phyloP scores from a whole-genome alignment of 768 basidiomycete species.

The Boletus subparvulus region DNA sequence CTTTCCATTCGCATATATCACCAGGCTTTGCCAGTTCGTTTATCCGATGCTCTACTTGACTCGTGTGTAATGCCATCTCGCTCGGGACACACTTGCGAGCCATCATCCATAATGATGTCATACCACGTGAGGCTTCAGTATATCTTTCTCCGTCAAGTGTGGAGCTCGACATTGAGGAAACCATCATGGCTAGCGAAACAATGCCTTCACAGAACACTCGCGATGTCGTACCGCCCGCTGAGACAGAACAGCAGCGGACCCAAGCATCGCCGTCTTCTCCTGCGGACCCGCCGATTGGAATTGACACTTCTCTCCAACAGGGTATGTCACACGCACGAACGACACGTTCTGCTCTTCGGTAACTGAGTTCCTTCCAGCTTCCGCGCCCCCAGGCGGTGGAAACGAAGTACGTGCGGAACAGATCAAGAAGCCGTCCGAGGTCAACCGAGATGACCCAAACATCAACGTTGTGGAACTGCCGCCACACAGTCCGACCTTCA shows the following conservation, averaged over 20 bases:
- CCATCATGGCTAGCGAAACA: constrained; percentile 7
- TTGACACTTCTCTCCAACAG: constrained; percentile 36
- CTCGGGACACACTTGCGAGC: too few species aligned
- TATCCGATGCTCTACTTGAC: background rate
- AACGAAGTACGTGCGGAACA: constrained; percentile 30
- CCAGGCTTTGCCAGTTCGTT: background rate
- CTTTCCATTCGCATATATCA: background rate
- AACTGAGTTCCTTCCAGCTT: constrained; percentile 24
- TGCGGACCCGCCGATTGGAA: constrained; percentile 25
- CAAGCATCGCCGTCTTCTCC: constrained; percentile 24
- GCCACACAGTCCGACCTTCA: constrained; percentile 46
- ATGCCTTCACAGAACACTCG: background rate
- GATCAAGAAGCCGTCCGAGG: constrained; percentile 28
- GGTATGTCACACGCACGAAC: constrained; percentile 29
- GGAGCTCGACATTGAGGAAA: background rate
- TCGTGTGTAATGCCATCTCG: background rate
- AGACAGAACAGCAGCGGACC: constrained; percentile 2
- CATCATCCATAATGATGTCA: constrained; percentile 18
- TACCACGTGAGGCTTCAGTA: constrained; percentile 20
- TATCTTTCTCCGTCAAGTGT: background rate
- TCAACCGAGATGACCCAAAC: constrained; percentile 25
- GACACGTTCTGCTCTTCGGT: background rate
- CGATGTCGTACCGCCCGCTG: background rate
- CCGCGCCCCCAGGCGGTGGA: constrained; percentile 38
- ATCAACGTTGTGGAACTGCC: constrained; percentile 26